Conservation (phyloP, 2,329 filamentous ascomycete species). For the Trichoderma koningii region DNA sequence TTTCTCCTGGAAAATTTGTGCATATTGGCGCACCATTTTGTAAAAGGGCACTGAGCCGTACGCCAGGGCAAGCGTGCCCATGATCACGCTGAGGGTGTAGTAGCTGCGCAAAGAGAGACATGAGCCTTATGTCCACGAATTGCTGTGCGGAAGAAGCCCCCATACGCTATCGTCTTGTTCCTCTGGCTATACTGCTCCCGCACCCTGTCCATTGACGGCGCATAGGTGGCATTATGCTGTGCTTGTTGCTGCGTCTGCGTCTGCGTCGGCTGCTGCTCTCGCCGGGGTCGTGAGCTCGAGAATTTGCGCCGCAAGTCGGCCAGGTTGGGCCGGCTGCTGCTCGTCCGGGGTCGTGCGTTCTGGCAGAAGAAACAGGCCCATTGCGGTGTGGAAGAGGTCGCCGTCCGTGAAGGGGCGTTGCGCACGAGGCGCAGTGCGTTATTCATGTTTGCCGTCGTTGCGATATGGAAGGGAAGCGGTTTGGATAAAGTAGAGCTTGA, state of each 20-base stretch:
- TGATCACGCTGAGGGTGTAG: conserved; percentile 74
- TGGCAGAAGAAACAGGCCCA: conserved; percentile 46
- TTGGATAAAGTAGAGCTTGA: too few relatives aligned
- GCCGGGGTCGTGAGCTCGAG: conserved; percentile 37
- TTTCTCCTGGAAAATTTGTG: background rate
- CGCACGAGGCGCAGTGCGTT: conserved; percentile 42
- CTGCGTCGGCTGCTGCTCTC: conserved; percentile 22
- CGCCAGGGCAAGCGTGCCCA: conserved; percentile 76
- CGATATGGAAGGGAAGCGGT: background rate
- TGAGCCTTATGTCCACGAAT: conserved; percentile 29
- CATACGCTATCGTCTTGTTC: conserved; percentile 62
- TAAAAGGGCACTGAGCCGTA: conserved; percentile 86
- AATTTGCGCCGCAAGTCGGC: conserved; percentile 38
- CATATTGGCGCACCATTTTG: conserved; percentile 65
- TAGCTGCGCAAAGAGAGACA: conserved; percentile 49
- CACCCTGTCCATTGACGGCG: conserved; percentile 61
- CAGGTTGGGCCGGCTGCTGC: conserved; percentile 29
- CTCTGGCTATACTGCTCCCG: conserved; percentile 64
- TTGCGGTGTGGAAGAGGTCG: conserved; percentile 34
- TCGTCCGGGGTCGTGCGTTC: conserved; percentile 36
- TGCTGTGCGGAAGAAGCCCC: conserved; percentile 15
- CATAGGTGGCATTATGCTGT: conserved; percentile 34
- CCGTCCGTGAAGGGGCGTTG: conserved; percentile 35
- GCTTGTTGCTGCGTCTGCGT: conserved; percentile 31
- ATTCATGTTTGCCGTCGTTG: conserved; percentile 42